Percentiles rank a stretch among this genome's conserved stretches.
Evolutionary conservation across 345 rosid genomes (phyloP).

Genomic region (Sapria himalayana): DNA sequence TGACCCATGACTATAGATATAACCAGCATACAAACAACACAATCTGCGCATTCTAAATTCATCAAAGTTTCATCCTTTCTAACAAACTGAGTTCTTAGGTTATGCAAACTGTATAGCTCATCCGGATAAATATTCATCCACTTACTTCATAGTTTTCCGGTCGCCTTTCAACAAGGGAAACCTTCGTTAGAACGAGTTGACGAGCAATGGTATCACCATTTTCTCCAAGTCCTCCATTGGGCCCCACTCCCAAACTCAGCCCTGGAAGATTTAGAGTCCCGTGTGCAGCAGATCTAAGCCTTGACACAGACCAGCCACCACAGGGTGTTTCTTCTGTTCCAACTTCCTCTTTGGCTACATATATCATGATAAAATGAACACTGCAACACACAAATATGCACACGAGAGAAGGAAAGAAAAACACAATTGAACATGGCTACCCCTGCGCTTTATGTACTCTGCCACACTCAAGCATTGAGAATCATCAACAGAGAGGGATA

Average conservation of each 20-base stretch:
- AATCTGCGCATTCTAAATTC: too few relatives aligned
- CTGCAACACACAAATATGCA: not conserved
- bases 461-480: constrained; percentile 38
- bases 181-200: constrained; percentile 73
- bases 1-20: too few relatives aligned
- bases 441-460: constrained; percentile 65
- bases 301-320: constrained; percentile 82
- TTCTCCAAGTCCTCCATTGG: constrained; percentile 94
- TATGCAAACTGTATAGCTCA: too few relatives aligned
- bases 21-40: constrained; percentile 2
- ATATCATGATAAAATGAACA: constrained; percentile 3
- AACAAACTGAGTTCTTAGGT: too few relatives aligned
- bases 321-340: constrained; percentile 86
- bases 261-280: constrained; percentile 78
- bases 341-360: constrained; percentile 70
- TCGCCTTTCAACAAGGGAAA: constrained; percentile 88
- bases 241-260: constrained; percentile 64
- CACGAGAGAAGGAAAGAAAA: constrained; percentile 5
- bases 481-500: constrained; percentile 47
- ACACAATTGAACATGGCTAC: constrained; percentile 14
- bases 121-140: too few relatives aligned
- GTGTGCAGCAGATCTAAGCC: constrained; percentile 83
- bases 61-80: too few relatives aligned
- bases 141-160: constrained; percentile 99
- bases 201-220: constrained; percentile 85